Base-by-base conservation (phyloP, 352 stramenopile genomes). In the Pythium grandisporangium region DNA sequence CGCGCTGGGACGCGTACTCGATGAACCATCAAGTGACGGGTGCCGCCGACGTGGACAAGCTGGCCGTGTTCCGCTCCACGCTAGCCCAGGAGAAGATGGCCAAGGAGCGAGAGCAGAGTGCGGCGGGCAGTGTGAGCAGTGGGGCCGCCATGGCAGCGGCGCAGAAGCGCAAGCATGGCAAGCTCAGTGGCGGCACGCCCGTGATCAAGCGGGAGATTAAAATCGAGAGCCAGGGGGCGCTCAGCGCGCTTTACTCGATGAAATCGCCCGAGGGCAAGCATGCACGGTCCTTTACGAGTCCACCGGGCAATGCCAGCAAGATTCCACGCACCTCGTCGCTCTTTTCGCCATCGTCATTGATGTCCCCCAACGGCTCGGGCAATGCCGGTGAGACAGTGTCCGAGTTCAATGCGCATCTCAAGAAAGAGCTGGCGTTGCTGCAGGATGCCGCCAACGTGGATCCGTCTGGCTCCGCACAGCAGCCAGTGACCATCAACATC, bases 1-100 rank as follows among this genome's bases (percentile, higher is more conserved):
- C 74, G 45, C 72, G 85, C 36, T 93, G 79, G 72, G 79, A 93
- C 45, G 74, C 77, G 4, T 90, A 85, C 61, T 87, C 76, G 36
- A 89, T 90, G 72, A 93, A 93, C 61, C 42, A 89, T 53, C 70
- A 89, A 37, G 55, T 92, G 14, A 59, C 53, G 8, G 74, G 73
- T 21, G 52, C 69, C 6, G 73, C 74, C 2, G 62, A 71, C 37
- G 45, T 60, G 17, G 74, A 87, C 32, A 67, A 70, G 32, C 61
- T 92, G 36, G 60, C 60, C 23, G 71, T 63, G 23, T 88, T 92
- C 45, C 76, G 76, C 48, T 85, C 75, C 34, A 72, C 76, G 37
- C 48, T 92, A 27, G 60, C 63, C 32, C 69, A 87, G 51, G 59
- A 85, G 16, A 64, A 74, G 22, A 34, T 62, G 13, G 17, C 33